Percentiles rank a stretch among this genome's conserved stretches.
Evolutionary conservation across 257 asterid species (phyloP).

Genomic region (Solanum dulcamara): DNA sequence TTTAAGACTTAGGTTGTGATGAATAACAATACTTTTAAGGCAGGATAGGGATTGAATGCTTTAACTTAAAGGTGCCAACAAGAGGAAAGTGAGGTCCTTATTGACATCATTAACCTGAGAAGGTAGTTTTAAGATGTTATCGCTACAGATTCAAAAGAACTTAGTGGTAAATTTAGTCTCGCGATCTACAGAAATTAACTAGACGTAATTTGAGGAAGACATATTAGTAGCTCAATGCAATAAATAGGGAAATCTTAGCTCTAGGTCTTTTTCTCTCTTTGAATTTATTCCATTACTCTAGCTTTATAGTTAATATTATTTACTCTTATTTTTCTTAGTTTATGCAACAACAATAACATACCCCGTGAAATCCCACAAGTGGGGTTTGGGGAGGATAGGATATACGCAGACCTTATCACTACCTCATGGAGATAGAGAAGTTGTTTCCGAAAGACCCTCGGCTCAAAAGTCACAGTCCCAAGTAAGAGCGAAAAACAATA

Average conservation of each 20-base stretch:
- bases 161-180: neutral
- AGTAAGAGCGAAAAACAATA: no score
- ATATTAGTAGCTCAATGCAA: neutral
- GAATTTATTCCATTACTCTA: neutral
- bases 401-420: no score
- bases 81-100: neutral
- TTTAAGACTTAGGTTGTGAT: neutral
- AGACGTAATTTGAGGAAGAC: neutral
- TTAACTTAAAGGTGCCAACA: neutral
- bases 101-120: neutral
- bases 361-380: no score
- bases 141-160: neutral
- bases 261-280: neutral
- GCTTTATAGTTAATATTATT: neutral
- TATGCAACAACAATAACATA: no score
- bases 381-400: no score
- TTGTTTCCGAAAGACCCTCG: no score
- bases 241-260: neutral
- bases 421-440: no score
- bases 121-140: neutral
- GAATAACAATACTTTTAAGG: neutral
- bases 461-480: no score
- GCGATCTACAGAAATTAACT: neutral
- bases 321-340: neutral
- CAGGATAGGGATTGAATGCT: neutral